Base-by-base conservation (phyloP, 179 eudicot species). In the Beta macrorhiza region DNA sequence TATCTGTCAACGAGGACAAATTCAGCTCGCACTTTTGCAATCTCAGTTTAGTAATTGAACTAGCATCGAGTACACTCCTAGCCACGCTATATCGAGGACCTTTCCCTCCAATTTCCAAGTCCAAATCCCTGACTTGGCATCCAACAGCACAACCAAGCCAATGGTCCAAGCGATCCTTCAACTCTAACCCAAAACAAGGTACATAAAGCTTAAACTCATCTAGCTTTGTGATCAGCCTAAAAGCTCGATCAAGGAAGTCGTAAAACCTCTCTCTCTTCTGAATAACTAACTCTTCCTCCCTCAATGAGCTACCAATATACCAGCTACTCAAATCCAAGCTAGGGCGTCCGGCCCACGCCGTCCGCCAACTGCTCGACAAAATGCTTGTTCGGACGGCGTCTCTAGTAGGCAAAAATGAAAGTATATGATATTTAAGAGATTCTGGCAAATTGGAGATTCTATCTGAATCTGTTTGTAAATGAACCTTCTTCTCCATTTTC, bases 361-460 rank as follows among this genome's bases (percentile, higher is more conserved):
- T 37, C 57, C 78, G 58, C 78, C 78, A 75, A 44, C 78, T 58
- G 12, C 22, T 57, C 17, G 78, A 75, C 67, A 75, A 75, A 75
- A 75, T 61, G 42, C 67, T 75, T 5, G 78, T 75, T 75, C 67
- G 49, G 17, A 75, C 67, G 0, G 78, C 78, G 14, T 57, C 51
- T 25, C 17, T 75, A 55, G 29, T 58, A 47, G 58, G 25, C 78
- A 75, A 75, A 37, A 17, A 22, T 57, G 78, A 75, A 13, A 75
- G 78, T 57, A 75, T 75, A 61, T 19, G 12, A 22, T 75, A 67
- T 65, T 58, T 75, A 75, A 11, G 32, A 37, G 58, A 51, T 53
- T 75, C 67, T 17, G 78, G 78, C 29, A 75, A 75, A 11, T 57
- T 25, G 32, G 42, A 37, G 42, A 37, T 37, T 37, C 42, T 37